A percentile compares a stretch with the other conserved stretches of the same genome.
phyloP scores from a whole-genome alignment of 2,329 filamentous ascomycete species.

The Penicillium sp. region DNA sequence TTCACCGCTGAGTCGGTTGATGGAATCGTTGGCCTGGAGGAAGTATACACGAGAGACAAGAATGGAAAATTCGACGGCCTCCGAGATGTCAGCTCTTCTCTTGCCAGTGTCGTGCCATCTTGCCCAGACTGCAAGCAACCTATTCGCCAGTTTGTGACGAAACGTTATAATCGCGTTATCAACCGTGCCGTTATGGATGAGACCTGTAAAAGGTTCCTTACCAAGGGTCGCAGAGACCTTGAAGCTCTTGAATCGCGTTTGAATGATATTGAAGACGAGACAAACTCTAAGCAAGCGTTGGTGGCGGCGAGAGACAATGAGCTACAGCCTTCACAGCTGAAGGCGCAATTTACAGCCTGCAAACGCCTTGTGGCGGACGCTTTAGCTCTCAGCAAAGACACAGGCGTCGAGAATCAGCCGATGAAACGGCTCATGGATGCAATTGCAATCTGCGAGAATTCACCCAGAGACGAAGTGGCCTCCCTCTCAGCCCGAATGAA shows the following conservation, averaged over 20 bases:
- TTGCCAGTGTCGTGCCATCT: slow-evolving; percentile 5
- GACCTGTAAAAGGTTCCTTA: slow-evolving; percentile 8
- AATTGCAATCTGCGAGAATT: slow-evolving; percentile 1
- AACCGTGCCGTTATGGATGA: slow-evolving; percentile 15
- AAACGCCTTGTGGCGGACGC: not conserved
- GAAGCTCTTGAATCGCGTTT: slow-evolving; percentile 6
- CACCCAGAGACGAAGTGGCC: not conserved
- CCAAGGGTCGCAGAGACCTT: slow-evolving; percentile 8
- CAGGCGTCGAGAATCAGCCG: slow-evolving; percentile 8
- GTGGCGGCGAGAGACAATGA: not conserved
- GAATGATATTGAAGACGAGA: slow-evolving; percentile 3
- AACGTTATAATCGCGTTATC: slow-evolving; percentile 14
- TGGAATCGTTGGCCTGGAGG: slow-evolving; percentile 11
- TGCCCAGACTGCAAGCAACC: slow-evolving; percentile 13
- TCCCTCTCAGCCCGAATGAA: slow-evolving; percentile 2
- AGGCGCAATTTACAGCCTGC: not conserved
- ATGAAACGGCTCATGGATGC: slow-evolving; percentile 12
- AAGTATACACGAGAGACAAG: slow-evolving; percentile 12
- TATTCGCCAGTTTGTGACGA: slow-evolving; percentile 16
- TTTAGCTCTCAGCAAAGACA: slow-evolving; percentile 1
- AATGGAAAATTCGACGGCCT: slow-evolving; percentile 11
- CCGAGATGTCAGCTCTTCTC: slow-evolving; percentile 10
- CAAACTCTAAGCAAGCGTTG: not conserved
- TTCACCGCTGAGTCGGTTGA: slow-evolving; percentile 14
- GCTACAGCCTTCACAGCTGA: no score